Base-by-base conservation (phyloP, 768 basidiomycete species). In the Pulveroboletus sp. region DNA sequence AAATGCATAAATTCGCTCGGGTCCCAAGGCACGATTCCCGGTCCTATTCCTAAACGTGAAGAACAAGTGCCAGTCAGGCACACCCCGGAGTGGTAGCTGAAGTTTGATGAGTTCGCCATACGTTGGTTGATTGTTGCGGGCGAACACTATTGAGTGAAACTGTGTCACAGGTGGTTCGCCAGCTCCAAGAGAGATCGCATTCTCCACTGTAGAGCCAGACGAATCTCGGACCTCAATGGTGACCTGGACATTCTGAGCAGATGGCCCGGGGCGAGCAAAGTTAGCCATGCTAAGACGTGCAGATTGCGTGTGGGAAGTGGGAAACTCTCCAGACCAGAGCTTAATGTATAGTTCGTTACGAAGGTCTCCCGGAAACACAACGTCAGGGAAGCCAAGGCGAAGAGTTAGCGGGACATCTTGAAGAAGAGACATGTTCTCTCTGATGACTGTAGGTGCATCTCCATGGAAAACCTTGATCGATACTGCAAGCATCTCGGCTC, bases 321-420 rank as follows among this genome's bases (percentile, higher is more conserved):
- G 70, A 63, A 98, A 98, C 55, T 93, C 88, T 35, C 91, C 95
- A 48, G 84, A 86, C 93, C 93, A 97, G 0, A 98, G 78, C 67
- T 96, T 96, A 72, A 97, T 80, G 68, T 97, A 98, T 11, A 97
- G 76, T 56, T 98, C 95, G 61, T 98, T 97, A 14, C 95, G 83
- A n/a, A 82, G 71, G 54, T 90, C 87, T 7, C 89, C 90, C 4
- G 94, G 94, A 63, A 93, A 93, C 8, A 95, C 93, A 7, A 96
- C 93, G 57, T 98, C 95, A 0, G 95, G 89, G 64, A 98, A 98
- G 28, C 93, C 93, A 31, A 98, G 82, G 4, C 92, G 87, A 11
- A 86, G 71, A 2, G 93, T 93, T 40, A 84, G 78, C 0, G 94
- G 88, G 8, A 82, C 79, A 56, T 87, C 89, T 51, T 86, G 84